Conservation (phyloP, 176 grass and related monocot genomes). For the Tillandsia fasciculata region DNA sequence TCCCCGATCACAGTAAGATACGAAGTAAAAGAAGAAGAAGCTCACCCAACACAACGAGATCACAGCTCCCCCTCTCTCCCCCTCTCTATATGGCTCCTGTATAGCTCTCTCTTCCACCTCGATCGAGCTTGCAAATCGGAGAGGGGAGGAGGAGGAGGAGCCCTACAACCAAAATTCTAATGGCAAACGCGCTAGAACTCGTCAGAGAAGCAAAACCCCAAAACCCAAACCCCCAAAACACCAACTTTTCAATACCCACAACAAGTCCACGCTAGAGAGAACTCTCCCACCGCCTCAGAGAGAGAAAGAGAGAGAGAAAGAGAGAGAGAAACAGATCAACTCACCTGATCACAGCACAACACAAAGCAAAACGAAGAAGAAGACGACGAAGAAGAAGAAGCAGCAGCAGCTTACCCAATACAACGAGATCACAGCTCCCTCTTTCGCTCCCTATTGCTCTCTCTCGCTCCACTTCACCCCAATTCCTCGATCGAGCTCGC, state of each 20-base stretch:
- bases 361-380: not conserved
- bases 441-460: not conserved
- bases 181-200: not conserved
- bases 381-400: no score
- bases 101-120: not conserved
- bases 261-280: not conserved
- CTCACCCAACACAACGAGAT: not conserved
- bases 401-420: not conserved
- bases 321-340: not conserved
- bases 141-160: not conserved
- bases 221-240: not conserved
- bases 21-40: not conserved
- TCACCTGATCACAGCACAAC: not conserved
- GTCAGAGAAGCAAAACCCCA: not conserved
- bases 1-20: not conserved
- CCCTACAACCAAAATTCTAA: not conserved
- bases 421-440: not conserved
- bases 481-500: not conserved
- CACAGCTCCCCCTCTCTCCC: not conserved
- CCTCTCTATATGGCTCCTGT: not conserved
- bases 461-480: not conserved
- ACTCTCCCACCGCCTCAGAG: not conserved
- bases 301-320: not conserved
- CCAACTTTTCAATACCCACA: not conserved
- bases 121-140: not conserved